Base-by-base conservation (phyloP, 352 stramenopile genomes). In the Aphanomyces cochlioides region DNA sequence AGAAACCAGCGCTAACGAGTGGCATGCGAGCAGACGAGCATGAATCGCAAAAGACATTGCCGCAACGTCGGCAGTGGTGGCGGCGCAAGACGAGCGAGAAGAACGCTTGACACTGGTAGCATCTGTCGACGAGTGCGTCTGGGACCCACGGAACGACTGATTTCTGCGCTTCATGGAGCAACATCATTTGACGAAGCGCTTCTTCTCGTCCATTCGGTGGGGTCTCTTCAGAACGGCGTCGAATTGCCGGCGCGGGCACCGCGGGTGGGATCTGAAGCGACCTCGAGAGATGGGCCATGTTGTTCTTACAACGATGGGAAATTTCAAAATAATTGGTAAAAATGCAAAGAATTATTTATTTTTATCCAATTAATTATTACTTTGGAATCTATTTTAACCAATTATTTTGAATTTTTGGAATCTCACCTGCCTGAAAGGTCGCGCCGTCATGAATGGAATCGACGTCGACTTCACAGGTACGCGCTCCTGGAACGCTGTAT, bases 1-100 rank as follows among this genome's bases (percentile, higher is more conserved):
- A 78, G 74, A 92, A 90, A 2, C 82, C 84, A 0, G 84, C 81
- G 2, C 81, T 75, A 1, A 90, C 78, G 36, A 96, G 71, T 28
- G 87, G 82, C 69, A 96, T 94, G n/a, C 90, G 74, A 5, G 79
- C 72, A 4, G 85, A 91, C 6, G 86, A 88, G 73, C 92, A 97
- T 13, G 82, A 75, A 57, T 96, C 88, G 74, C 92, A 97, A 72
- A 97, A 97, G 7, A 97, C 80, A 47, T 91, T 90, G 5, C 92
- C 92, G 72, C 91, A 96, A 21, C 84, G 77, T 1, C 90, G 82
- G 66, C 90, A 96, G 76, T 96, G 88, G 64, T 97, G 90, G 15
- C 88, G 79, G 6, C 86, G 84, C 69, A 95, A 76, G 67, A 92
- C 79, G 28, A 94, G 75, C 43, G 82, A 84, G 74, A 92, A 94